Base-by-base conservation (phyloP, 164 flowering plant species). In the Cinnamomum micranthum region DNA sequence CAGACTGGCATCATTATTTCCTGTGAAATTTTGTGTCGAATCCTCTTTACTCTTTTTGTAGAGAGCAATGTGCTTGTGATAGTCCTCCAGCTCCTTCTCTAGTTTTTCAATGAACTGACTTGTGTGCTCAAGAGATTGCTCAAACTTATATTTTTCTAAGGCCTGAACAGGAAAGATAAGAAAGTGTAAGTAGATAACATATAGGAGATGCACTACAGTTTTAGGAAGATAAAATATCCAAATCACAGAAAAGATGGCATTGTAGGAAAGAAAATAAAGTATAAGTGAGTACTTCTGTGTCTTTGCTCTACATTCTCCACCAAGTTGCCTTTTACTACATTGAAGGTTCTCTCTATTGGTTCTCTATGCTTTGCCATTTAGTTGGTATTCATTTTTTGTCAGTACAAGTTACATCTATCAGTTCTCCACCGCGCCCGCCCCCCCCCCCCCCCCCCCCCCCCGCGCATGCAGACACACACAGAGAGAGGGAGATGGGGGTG, bases 91-190 rank as follows among this genome's bases (percentile, higher is more conserved):
- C 82, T 95, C 99, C 69, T 90, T 85, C 89, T 93, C 99, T 85
- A 93, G 72, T 84, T 84, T 90, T 74, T 95, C 97, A 82, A 95
- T 90, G 85, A 95, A 93, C 81, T 86, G 82, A 79, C 97, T 88
- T 11, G 95, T 95, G 84, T 93, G 98, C 81, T 95, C 97, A 71
- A 95, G 90, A 1, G 95, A 90, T 81, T 95, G 98, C 79, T 86
- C 89, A 73, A 80, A 89, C 72, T 68, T 82, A 74, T 89, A 93
- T 60, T 90, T 93, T 62, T 90, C 98, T 85, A 91, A 75, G 24
- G 98, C 98, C 98, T 94, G 90, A 79, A 86, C 12, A 41, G 20
- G 69, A 35, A 55, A 20, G 27, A 72, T 31, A 28, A 31, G 31
- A 59, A 4, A 19, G 20, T 7, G 31, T 23, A 27, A 55, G 20